Base-by-base conservation (phyloP, 805 yeast species). In the Candida quercuum region DNA sequence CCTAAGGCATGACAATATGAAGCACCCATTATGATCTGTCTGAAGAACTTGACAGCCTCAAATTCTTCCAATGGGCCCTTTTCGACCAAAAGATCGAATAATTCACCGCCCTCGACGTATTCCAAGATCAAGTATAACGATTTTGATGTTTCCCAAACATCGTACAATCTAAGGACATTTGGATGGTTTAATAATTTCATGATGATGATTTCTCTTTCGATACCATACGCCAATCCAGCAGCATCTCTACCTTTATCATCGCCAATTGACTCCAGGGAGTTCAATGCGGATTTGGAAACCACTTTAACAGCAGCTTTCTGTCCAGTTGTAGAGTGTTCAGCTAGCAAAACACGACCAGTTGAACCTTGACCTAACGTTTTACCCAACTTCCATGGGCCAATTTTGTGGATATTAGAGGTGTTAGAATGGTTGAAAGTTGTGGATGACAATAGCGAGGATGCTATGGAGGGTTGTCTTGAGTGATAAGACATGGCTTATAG, bases 111-210 rank as follows among this genome's bases (percentile, higher is more conserved):
- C 59, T 85, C 89, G 23, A 85, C 91, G 56, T 83, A 85, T 56
- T 85, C 94, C 35, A 85, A 63, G 13, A 85, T 87, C 46, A 85
- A 59, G 52, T 81, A 85, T 40, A 93, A 69, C 42, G 91, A 96
- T 54, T 86, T 87, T 47, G 87, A 81, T 47, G 94, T 91, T 61
- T 93, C 99, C 98, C 98, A 93, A 18, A 93, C 99, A 56, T 93
- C 99, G 57, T 88, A 93, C 28, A 93, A 68, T 19, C 93, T 84
- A 75, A 93, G 79, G 18, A 93, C 93, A 54, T 93, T 91, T 11
- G 95, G 87, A 60, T 93, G 98, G 42, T 93, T 86, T 32, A 93
- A 76, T 29, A 93, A 71, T 63, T 93, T 93, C 99, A 91, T 93
- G 50, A 93, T 93, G 51, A 93, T 89, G 46, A 93, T 95, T 59